Evolutionary conservation across 2,329 filamentous ascomycete genomes (phyloP).

Genomic region (Aspergillus uvarum): DNA sequence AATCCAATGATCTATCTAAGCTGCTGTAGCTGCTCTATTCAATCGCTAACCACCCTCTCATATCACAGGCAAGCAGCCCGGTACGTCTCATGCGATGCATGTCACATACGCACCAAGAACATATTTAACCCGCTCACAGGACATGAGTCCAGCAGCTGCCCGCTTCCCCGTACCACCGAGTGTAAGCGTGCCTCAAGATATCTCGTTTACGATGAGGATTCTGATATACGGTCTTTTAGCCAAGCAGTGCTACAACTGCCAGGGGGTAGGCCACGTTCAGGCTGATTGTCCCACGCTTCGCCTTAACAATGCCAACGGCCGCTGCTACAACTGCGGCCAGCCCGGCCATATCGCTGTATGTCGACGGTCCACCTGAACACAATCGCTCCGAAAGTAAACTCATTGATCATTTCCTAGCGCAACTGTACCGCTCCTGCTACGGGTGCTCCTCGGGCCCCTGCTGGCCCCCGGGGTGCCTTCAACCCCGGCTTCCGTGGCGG

Average conservation of each 20-base stretch:
- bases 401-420: slow-evolving; percentile 54
- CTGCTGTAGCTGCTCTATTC: slow-evolving; percentile 18
- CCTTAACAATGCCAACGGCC: slow-evolving; percentile 77
- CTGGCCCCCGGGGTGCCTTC: slow-evolving; percentile 66
- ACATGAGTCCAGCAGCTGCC: slow-evolving; percentile 97
- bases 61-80: slow-evolving; percentile 46
- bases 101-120: slow-evolving; percentile 13
- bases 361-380: slow-evolving; percentile 22
- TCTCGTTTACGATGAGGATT: slow-evolving; percentile 7
- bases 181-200: slow-evolving; percentile 52
- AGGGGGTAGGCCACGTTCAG: slow-evolving; percentile 96
- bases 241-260: slow-evolving; percentile 99
- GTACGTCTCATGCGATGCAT: slow-evolving; percentile 32
- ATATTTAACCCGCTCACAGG: slow-evolving; percentile 49
- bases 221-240: slow-evolving; percentile 50
- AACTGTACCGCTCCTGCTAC: slow-evolving; percentile 76
- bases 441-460: slow-evolving; percentile 62
- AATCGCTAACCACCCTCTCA: slow-evolving; percentile 21
- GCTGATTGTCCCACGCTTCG: slow-evolving; percentile 97
- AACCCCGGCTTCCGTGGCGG: slow-evolving; percentile 67
- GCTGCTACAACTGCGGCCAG: slow-evolving; percentile 96
- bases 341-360: slow-evolving; percentile 86
- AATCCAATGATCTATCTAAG: slow-evolving; percentile 1
- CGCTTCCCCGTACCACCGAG: slow-evolving; percentile 92
- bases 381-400: slow-evolving; percentile 1